phyloP scores from a whole-genome alignment of 768 basidiomycete species.

The Thelephora ganbajun region DNA sequence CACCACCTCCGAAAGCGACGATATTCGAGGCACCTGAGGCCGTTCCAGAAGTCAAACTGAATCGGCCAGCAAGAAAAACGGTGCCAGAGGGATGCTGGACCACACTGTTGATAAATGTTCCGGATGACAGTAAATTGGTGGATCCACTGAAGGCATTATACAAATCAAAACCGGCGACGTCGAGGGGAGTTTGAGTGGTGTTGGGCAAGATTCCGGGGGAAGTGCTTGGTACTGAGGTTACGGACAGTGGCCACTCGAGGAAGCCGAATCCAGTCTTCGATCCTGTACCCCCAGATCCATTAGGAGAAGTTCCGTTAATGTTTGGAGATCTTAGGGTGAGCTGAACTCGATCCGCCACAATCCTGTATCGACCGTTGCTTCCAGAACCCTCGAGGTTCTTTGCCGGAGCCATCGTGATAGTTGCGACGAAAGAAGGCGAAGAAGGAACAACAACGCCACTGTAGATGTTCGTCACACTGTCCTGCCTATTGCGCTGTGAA shows the following conservation, averaged over 20 bases:
- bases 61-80: slow-evolving; percentile 68
- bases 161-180: slow-evolving; percentile 46
- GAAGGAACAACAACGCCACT: slow-evolving; percentile 73
- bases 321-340: slow-evolving; percentile 56
- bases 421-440: slow-evolving; percentile 54
- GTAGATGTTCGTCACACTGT: slow-evolving; percentile 56
- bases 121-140: slow-evolving; percentile 19
- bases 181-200: slow-evolving; percentile 52
- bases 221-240: slow-evolving; percentile 28
- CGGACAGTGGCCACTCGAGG: slow-evolving; percentile 69
- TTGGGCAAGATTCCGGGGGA: slow-evolving; percentile 54
- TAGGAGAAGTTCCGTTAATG: slow-evolving; percentile 17
- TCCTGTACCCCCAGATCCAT: slow-evolving; percentile 19
- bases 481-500: slow-evolving; percentile 55
- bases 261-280: slow-evolving; percentile 61
- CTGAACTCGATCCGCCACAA: slow-evolving; percentile 83
- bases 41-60: slow-evolving; percentile 42
- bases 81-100: slow-evolving; percentile 51
- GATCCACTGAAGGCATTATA: slow-evolving; percentile 44
- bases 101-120: slow-evolving; percentile 34
- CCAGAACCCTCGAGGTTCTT: slow-evolving; percentile 48
- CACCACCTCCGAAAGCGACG: slow-evolving; percentile 49
- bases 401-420: slow-evolving; percentile 63
- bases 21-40: slow-evolving; percentile 57
- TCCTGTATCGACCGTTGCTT: slow-evolving; percentile 52